These are phyloP conservation scores for Phlebopus sp. DNA, from an alignment of 1,284 basidiomycete species.

Conservation along the genomic window DNA sequence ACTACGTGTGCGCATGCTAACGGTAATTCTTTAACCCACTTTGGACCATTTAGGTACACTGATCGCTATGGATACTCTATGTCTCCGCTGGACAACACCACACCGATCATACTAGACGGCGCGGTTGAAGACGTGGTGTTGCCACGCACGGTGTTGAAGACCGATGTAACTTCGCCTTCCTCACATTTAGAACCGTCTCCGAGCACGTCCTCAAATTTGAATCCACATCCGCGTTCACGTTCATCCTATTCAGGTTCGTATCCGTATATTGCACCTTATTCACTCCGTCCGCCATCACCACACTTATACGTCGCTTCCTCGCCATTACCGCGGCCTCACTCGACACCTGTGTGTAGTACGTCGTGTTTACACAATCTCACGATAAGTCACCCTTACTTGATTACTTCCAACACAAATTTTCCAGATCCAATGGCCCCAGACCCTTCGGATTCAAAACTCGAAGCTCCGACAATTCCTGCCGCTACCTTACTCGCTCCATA, in stretches of 20 bases:
- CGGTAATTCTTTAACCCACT: slow-evolving; percentile 6
- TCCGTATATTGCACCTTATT: slow-evolving; percentile 24
- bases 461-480: slow-evolving; percentile 48
- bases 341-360: slow-evolving; percentile 28
- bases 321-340: slow-evolving; percentile 33
- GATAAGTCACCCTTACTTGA: slow-evolving; percentile 28
- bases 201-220: too few species aligned
- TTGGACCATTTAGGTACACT: slow-evolving; percentile 16
- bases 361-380: slow-evolving; percentile 27
- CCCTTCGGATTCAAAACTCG: slow-evolving; percentile 30
- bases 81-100: slow-evolving; percentile 30
- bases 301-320: slow-evolving; percentile 24
- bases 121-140: slow-evolving; percentile 14
- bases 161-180: slow-evolving; percentile 11
- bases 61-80: slow-evolving; percentile 32
- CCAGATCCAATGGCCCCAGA: slow-evolving; percentile 30
- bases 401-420: slow-evolving; percentile 35
- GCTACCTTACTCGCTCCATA: slow-evolving; percentile 53
- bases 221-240: slow-evolving; percentile 6
- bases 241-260: not conserved
- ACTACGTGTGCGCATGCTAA: slow-evolving; percentile 17
- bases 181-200: not conserved
- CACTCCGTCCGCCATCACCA: slow-evolving; percentile 28
- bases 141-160: slow-evolving; percentile 26
- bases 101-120: slow-evolving; percentile 29